Evolutionary conservation across 108 stramenopile genomes (phyloP).

Genomic region (Pelagomonas calceolata): DNA sequence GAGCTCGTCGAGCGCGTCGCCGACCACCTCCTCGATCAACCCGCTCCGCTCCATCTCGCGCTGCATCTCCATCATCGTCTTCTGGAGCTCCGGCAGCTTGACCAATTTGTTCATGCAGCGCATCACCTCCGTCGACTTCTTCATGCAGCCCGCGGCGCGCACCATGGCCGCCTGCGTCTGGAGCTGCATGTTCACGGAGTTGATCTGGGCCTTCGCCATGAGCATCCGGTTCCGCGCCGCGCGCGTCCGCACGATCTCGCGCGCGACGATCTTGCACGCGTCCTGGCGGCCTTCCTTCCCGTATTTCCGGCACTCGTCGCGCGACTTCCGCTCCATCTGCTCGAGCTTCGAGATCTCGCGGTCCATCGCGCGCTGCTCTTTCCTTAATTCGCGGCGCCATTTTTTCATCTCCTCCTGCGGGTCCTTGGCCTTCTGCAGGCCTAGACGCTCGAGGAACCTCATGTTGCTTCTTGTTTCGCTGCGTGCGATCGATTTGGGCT

Average conservation of each 20-base stretch:
- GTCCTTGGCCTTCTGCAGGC: background rate
- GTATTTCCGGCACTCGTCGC: constrained; percentile 3
- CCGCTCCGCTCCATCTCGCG: constrained; percentile 41
- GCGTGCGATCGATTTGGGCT: no score
- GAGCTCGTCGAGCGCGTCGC: constrained; percentile 18
- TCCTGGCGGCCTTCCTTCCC: background rate
- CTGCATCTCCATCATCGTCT: constrained; percentile 35
- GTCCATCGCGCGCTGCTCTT: background rate
- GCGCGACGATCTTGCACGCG: constrained; percentile 17
- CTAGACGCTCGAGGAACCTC: background rate
- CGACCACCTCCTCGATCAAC: constrained; percentile 32
- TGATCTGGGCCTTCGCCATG: constrained; percentile 34
- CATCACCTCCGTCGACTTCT: constrained; percentile 42
- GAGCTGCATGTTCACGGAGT: constrained; percentile 33
- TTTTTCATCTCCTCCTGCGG: background rate
- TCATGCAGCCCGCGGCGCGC: constrained; percentile 29
- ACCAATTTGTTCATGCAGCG: constrained; percentile 29
- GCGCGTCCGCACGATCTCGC: constrained; percentile 22
- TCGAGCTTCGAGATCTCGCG: background rate
- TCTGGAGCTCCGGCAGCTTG: constrained; percentile 35
- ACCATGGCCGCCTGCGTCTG: constrained; percentile 28
- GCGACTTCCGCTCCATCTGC: constrained; percentile 8
- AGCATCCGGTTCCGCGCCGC: constrained; percentile 35
- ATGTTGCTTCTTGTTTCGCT: no score
- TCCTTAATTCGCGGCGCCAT: background rate